These are phyloP conservation scores for Peronospora farinosa DNA, from an alignment of 352 stramenopile species.

Conservation along the genomic window DNA sequence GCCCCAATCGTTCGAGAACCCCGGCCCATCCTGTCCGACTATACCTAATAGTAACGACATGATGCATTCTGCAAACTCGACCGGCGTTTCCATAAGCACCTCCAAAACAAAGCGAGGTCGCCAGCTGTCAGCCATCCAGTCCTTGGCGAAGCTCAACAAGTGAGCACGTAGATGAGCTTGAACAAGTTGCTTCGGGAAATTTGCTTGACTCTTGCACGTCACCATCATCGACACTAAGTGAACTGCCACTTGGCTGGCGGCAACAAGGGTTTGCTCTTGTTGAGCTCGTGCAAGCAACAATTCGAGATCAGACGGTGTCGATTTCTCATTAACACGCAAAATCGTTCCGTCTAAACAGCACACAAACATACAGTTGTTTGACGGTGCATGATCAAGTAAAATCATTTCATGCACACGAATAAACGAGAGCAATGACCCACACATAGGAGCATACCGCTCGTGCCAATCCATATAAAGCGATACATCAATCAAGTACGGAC, in stretches of 20 bases:
- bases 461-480: slow-evolving; percentile 47
- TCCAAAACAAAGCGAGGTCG: slow-evolving; percentile 41
- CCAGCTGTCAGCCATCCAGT: slow-evolving; percentile 4
- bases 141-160: slow-evolving; percentile 16
- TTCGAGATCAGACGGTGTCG: slow-evolving; percentile 49
- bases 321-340: slow-evolving; percentile 51
- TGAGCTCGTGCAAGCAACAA: slow-evolving; percentile 22
- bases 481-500: slow-evolving; percentile 63
- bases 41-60: slow-evolving; percentile 33
- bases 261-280: slow-evolving; percentile 9
- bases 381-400: slow-evolving; percentile 62
- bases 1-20: slow-evolving; percentile 5
- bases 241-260: slow-evolving; percentile 35
- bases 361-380: slow-evolving; percentile 49
- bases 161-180: slow-evolving; percentile 53
- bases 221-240: slow-evolving; percentile 62
- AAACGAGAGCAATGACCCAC: slow-evolving; percentile 58
- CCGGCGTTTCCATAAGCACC: slow-evolving; percentile 40
- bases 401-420: slow-evolving; percentile 80
- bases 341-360: slow-evolving; percentile 57
- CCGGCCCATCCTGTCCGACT: slow-evolving; percentile 3
- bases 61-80: slow-evolving; percentile 51
- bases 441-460: slow-evolving; percentile 51
- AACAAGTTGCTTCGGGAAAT: slow-evolving; percentile 65
- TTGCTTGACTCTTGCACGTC: slow-evolving; percentile 38